Evolutionary conservation across 306 rosid species (phyloP).

Genomic region (Geum urbanum): DNA sequence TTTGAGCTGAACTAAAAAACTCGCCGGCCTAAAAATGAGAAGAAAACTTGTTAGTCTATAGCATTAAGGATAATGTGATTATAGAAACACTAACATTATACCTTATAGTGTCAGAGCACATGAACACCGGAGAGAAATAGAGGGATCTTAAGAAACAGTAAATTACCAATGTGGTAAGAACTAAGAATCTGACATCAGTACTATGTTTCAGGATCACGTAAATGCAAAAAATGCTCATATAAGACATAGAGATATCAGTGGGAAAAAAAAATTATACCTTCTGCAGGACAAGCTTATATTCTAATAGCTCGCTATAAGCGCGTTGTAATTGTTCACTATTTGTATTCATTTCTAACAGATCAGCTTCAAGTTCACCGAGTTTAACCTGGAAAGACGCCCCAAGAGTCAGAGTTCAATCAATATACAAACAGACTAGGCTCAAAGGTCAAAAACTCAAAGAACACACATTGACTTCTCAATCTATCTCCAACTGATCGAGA

Average conservation of each 20-base stretch:
- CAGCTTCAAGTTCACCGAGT: slow-evolving; percentile 75
- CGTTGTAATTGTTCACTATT: slow-evolving; percentile 71
- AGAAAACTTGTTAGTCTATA: background rate
- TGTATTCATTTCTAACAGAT: slow-evolving; percentile 58
- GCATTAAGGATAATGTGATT: background rate
- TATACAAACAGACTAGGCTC: background rate
- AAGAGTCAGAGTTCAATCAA: slow-evolving; percentile 9
- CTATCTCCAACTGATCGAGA: slow-evolving; percentile 77
- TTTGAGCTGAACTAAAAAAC: slow-evolving; percentile 62
- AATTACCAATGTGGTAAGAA: too few relatives aligned
- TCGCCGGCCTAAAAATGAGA: slow-evolving; percentile 62
- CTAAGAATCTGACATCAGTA: too few relatives aligned
- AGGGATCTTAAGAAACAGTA: too few relatives aligned
- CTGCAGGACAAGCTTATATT: slow-evolving; percentile 72
- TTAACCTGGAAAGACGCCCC: slow-evolving; percentile 40
- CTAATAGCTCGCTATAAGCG: slow-evolving; percentile 58
- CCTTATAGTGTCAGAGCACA: too few relatives aligned
- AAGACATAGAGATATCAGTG: background rate
- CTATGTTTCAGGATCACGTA: background rate
- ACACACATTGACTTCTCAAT: slow-evolving; percentile 12
- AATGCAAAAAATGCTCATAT: background rate
- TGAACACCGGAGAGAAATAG: background rate
- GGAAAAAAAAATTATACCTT: slow-evolving; percentile 45
- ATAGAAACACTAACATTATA: background rate
- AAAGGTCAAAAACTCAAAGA: background rate